Conservation (phyloP, 2,329 filamentous ascomycete species). For the Colletotrichum sp. region DNA sequence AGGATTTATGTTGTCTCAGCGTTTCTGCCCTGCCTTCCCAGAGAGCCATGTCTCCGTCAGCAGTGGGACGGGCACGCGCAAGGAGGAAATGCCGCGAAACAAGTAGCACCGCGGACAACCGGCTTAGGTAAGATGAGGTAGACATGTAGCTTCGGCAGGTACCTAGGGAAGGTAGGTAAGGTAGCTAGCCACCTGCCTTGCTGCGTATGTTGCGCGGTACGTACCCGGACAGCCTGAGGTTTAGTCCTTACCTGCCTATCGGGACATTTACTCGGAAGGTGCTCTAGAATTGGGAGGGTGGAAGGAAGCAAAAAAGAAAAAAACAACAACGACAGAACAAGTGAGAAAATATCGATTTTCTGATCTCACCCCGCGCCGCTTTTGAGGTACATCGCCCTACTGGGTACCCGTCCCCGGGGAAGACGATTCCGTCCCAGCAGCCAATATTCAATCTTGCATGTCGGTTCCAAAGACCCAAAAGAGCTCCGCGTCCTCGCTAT, state of each 20-base stretch:
- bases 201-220: background rate
- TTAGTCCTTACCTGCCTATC: background rate
- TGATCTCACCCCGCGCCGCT: background rate
- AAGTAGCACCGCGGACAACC: background rate
- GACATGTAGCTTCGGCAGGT: background rate
- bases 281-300: background rate
- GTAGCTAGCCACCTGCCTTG: background rate
- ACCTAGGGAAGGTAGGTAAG: background rate
- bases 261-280: background rate
- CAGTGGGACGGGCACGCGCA: background rate
- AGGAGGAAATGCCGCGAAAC: conserved; percentile 7
- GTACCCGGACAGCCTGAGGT: background rate
- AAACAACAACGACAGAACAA: background rate
- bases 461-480: background rate
- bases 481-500: background rate
- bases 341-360: background rate
- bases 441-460: background rate
- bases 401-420: background rate
- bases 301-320: background rate
- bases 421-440: background rate
- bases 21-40: background rate
- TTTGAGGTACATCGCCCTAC: background rate
- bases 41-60: background rate
- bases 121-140: background rate
- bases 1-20: background rate